Evolutionary conservation across 2,329 filamentous ascomycete species (phyloP).

Genomic region (Ophiostoma ulmi): DNA sequence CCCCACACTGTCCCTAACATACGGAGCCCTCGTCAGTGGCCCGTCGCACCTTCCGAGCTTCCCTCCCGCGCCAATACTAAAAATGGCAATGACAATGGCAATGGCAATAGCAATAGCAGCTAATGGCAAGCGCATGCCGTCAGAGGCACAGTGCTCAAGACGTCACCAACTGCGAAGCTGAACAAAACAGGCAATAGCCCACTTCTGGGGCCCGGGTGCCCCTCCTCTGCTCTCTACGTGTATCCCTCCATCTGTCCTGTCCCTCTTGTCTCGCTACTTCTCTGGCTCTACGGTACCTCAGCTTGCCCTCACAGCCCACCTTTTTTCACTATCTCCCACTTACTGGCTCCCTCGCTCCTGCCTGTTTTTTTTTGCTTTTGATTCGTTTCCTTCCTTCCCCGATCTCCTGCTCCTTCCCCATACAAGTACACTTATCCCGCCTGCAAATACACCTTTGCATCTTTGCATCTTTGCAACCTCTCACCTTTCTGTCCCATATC

Average conservation of each 20-base stretch:
- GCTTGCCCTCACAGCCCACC: constrained; percentile 16
- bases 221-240: background rate
- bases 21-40: background rate
- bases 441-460: constrained; percentile 12
- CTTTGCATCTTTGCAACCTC: constrained; percentile 14
- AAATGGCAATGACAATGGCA: background rate
- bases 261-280: background rate
- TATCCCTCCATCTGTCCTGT: background rate
- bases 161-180: constrained; percentile 7
- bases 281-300: background rate
- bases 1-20: constrained; percentile 13
- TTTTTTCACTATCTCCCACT: constrained; percentile 22
- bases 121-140: constrained; percentile 7
- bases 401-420: constrained; percentile 1
- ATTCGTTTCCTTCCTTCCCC: constrained; percentile 15
- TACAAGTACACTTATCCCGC: constrained; percentile 5
- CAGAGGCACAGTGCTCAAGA: constrained; percentile 11
- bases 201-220: constrained; percentile 1
- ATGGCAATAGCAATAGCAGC: background rate
- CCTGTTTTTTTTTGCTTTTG: constrained; percentile 15
- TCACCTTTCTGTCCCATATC: constrained; percentile 1
- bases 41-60: constrained; percentile 5
- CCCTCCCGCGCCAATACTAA: constrained; percentile 1
- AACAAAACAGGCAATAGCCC: constrained; percentile 8
- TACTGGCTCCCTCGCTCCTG: constrained; percentile 15